Percentiles rank a stretch among this genome's conserved stretches.
Conservation (phyloP, 139 green algal species). For the Picochlorum sp. region DNA sequence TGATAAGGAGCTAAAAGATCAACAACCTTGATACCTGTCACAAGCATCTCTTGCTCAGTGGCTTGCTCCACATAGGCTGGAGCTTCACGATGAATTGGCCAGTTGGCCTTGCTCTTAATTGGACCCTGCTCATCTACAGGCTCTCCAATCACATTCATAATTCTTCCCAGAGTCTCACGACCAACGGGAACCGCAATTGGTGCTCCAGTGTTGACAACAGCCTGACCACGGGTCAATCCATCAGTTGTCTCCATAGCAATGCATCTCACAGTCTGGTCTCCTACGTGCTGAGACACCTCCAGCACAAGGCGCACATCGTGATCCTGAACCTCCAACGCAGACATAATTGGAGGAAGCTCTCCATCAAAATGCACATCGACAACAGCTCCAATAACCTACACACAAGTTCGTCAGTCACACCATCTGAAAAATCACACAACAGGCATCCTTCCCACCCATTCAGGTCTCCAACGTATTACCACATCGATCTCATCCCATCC, state of each 20-base stretch:
- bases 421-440: too few species aligned
- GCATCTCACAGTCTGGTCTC: constrained; percentile 87
- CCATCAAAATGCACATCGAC: constrained; percentile 96
- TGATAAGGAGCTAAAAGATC: constrained; percentile 98
- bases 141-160: constrained; percentile 99
- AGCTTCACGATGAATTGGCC: constrained; percentile 94
- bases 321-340: constrained; percentile 78
- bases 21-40: constrained; percentile 99
- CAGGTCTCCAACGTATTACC: too few species aligned
- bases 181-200: constrained; percentile 95
- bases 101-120: constrained; percentile 64
- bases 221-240: constrained; percentile 86
- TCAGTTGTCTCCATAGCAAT: constrained; percentile 99
- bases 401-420: background rate
- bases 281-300: constrained; percentile 96
- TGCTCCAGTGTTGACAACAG: constrained; percentile 79
- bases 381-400: constrained; percentile 92
- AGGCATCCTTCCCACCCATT: too few species aligned
- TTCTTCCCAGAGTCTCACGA: constrained; percentile 90
- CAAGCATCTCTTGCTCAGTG: constrained; percentile 95
- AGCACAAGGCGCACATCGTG: constrained; percentile 87
- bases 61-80: constrained; percentile 90
- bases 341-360: constrained; percentile 87
- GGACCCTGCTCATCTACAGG: constrained; percentile 95
- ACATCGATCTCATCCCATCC: too few species aligned